Percentiles rank a stretch among this genome's conserved stretches.
These are phyloP conservation scores for Boechera stricta DNA, from an alignment of 345 rosid species.

Conservation along the genomic window DNA sequence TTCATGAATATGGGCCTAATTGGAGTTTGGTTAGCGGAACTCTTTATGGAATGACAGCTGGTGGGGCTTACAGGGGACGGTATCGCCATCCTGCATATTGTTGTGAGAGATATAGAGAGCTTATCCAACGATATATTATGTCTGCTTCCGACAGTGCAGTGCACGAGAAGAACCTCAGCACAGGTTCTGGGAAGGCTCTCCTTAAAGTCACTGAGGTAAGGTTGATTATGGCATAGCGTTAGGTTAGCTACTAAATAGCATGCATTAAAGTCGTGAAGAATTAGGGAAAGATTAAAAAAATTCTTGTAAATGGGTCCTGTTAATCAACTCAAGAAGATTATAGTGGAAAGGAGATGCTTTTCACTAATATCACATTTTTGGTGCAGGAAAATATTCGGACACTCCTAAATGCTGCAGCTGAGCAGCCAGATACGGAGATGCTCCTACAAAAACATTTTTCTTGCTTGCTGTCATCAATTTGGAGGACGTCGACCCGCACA, in stretches of 20 bases:
- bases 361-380: constrained; percentile 32
- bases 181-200: constrained; percentile 88
- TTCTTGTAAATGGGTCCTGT: background rate
- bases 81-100: constrained; percentile 94
- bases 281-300: background rate
- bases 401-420: constrained; percentile 74
- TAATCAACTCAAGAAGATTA: constrained; percentile 22
- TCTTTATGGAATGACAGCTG: constrained; percentile 91
- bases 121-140: constrained; percentile 73
- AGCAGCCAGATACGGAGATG: constrained; percentile 81
- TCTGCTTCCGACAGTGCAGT: constrained; percentile 66
- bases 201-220: constrained; percentile 97
- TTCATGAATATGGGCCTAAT: constrained; percentile 94
- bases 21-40: constrained; percentile 89
- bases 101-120: constrained; percentile 93
- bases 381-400: constrained; percentile 82
- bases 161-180: constrained; percentile 65
- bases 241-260: constrained; percentile 13
- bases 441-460: constrained; percentile 94
- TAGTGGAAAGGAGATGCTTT: constrained; percentile 24
- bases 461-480: constrained; percentile 78
- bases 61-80: constrained; percentile 92
- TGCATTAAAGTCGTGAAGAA: constrained; percentile 22
- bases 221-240: constrained; percentile 22
- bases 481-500: constrained; percentile 58